Evolutionary conservation across 2,329 filamentous ascomycete species (phyloP).

Genomic region (Fusarium sarcochroum): DNA sequence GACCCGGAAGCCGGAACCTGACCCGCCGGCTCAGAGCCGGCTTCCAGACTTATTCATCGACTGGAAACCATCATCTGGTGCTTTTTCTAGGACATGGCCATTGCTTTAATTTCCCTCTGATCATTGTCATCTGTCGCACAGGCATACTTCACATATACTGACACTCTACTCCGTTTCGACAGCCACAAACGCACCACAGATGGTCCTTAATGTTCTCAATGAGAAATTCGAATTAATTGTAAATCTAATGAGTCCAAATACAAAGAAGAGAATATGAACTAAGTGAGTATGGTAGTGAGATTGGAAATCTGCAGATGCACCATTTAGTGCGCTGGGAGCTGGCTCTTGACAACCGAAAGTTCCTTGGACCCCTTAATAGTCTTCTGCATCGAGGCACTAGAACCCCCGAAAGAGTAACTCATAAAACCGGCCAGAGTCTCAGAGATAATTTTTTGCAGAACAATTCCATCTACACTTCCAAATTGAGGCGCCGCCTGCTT

Average conservation of each 20-base stretch:
- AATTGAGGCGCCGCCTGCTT: slow-evolving; percentile 3
- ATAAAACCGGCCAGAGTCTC: slow-evolving; percentile 44
- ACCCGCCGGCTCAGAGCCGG: slow-evolving; percentile 28
- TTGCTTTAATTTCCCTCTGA: background rate
- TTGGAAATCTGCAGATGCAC: background rate
- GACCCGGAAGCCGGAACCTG: slow-evolving; percentile 15
- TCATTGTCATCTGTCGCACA: too few species aligned
- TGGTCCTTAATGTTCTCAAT: too few species aligned
- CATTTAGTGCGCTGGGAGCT: slow-evolving; percentile 15
- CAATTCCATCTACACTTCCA: slow-evolving; percentile 27
- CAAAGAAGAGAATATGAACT: too few species aligned
- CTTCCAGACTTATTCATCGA: background rate
- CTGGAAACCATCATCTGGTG: background rate
- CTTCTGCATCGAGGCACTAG: slow-evolving; percentile 13
- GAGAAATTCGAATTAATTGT: too few species aligned
- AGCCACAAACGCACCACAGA: too few species aligned
- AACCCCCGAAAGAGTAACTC: slow-evolving; percentile 32
- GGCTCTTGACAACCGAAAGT: slow-evolving; percentile 37
- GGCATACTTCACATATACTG: too few species aligned
- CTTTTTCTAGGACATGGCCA: background rate
- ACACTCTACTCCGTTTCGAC: too few species aligned
- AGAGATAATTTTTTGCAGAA: slow-evolving; percentile 41
- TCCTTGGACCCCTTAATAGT: slow-evolving; percentile 20
- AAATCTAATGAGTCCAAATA: too few species aligned
- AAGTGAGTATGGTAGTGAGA: background rate